Evolutionary conservation across 352 stramenopile genomes (phyloP).

Genomic region (Phytophthora multivora): DNA sequence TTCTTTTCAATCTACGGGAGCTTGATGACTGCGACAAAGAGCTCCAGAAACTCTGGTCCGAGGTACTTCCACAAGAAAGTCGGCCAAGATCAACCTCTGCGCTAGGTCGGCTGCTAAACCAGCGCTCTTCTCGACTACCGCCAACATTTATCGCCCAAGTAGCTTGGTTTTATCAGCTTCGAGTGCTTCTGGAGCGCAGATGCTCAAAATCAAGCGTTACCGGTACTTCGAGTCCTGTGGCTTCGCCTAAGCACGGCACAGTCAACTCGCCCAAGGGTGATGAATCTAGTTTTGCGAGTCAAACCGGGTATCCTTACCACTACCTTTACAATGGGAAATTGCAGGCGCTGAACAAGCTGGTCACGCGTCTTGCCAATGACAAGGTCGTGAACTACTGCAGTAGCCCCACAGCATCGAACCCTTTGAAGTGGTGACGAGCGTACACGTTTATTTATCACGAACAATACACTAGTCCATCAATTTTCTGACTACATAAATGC

Average conservation of each 20-base stretch:
- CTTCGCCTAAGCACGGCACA: slow-evolving; percentile 10
- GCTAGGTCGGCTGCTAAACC: slow-evolving; percentile 8
- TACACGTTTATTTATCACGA: slow-evolving; percentile 22
- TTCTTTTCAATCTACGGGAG: slow-evolving; percentile 40
- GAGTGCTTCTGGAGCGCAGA: slow-evolving; percentile 34
- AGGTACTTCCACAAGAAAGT: slow-evolving; percentile 9
- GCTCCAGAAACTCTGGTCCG: slow-evolving; percentile 35
- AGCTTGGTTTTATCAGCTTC: slow-evolving; percentile 43
- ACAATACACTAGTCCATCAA: slow-evolving; percentile 21
- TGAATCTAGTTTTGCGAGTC: slow-evolving; percentile 1
- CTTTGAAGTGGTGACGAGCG: slow-evolving; percentile 6
- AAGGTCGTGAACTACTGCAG: slow-evolving; percentile 21
- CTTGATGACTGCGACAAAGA: slow-evolving; percentile 24
- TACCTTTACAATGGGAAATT: slow-evolving; percentile 38
- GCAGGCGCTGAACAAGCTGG: slow-evolving; percentile 27
- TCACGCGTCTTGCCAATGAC: slow-evolving; percentile 19
- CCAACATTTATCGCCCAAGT: slow-evolving; percentile 41
- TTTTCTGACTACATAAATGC: slow-evolving; percentile 20
- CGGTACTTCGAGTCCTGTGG: neutral
- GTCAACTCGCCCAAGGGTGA: neutral
- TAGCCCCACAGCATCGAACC: slow-evolving; percentile 5
- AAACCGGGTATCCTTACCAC: slow-evolving; percentile 28
- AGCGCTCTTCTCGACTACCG: neutral
- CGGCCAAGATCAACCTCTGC: slow-evolving; percentile 16
- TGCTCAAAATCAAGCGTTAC: slow-evolving; percentile 13